A percentile compares a stretch with the other conserved stretches of the same genome.
phyloP scores from a whole-genome alignment of 2,329 filamentous ascomycete species.

The Venturia effusa region DNA sequence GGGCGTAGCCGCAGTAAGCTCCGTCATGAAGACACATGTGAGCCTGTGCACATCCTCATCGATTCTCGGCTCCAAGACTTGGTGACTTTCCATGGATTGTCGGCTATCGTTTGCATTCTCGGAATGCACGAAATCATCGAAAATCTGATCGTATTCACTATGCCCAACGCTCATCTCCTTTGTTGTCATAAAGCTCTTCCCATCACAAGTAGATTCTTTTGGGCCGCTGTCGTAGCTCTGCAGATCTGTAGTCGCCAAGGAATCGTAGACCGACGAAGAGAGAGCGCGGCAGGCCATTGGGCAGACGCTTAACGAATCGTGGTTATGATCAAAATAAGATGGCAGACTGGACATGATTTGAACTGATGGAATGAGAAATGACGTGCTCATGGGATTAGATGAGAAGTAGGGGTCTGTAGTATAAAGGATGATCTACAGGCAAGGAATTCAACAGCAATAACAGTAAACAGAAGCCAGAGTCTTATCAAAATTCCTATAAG shows the following conservation, averaged over 20 bases:
- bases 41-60: background rate
- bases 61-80: background rate
- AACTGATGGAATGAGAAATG: background rate
- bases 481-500: background rate
- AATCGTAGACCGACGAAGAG: background rate
- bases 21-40: background rate
- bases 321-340: background rate
- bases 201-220: background rate
- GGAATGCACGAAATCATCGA: background rate
- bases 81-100: background rate
- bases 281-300: background rate
- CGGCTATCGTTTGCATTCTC: background rate
- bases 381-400: background rate
- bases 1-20: background rate
- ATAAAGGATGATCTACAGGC: background rate
- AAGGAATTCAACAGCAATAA: background rate
- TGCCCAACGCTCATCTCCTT: background rate
- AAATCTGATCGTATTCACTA: background rate
- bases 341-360: background rate
- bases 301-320: background rate
- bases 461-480: background rate
- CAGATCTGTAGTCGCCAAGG: background rate
- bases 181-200: background rate
- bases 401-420: background rate
- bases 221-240: background rate